A percentile compares a stretch with the other conserved stretches of the same genome.
These are phyloP conservation scores for Diaporthe sp. DNA, from an alignment of 2,329 filamentous ascomycete genomes.

Conservation along the genomic window DNA sequence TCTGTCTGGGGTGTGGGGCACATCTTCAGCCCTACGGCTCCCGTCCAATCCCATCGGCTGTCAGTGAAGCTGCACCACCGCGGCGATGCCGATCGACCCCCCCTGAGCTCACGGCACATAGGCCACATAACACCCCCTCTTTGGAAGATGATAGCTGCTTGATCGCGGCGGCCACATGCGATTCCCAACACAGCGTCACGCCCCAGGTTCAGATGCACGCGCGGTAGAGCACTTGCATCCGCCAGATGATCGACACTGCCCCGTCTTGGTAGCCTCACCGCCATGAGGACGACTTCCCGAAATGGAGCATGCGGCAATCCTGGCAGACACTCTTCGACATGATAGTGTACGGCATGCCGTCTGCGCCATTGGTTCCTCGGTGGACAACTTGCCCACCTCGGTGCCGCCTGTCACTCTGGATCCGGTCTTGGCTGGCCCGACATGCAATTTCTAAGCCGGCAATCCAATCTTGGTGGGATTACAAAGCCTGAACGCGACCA, in stretches of 20 bases:
- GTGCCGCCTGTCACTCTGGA: neutral
- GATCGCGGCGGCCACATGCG: slow-evolving; percentile 10
- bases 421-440: neutral
- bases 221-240: slow-evolving; percentile 6
- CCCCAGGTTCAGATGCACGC: neutral
- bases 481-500: slow-evolving; percentile 13
- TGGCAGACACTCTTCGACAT: neutral
- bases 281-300: neutral
- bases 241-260: slow-evolving; percentile 19
- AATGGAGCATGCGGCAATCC: neutral
- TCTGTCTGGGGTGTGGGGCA: slow-evolving; percentile 37
- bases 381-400: neutral
- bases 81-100: slow-evolving; percentile 38
- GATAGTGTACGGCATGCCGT: neutral
- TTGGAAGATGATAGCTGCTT: slow-evolving; percentile 7
- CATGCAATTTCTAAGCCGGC: slow-evolving; percentile 35
- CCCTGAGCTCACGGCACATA: slow-evolving; percentile 14
- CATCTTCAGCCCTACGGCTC: slow-evolving; percentile 41
- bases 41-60: slow-evolving; percentile 26
- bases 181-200: slow-evolving; percentile 19
- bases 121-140: neutral
- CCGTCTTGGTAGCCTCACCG: slow-evolving; percentile 32
- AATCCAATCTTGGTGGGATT: slow-evolving; percentile 2
- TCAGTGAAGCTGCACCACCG: slow-evolving; percentile 35
- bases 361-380: neutral